phyloP scores from a whole-genome alignment of 2,329 filamentous ascomycete species.

The Trichoderma sp. region DNA sequence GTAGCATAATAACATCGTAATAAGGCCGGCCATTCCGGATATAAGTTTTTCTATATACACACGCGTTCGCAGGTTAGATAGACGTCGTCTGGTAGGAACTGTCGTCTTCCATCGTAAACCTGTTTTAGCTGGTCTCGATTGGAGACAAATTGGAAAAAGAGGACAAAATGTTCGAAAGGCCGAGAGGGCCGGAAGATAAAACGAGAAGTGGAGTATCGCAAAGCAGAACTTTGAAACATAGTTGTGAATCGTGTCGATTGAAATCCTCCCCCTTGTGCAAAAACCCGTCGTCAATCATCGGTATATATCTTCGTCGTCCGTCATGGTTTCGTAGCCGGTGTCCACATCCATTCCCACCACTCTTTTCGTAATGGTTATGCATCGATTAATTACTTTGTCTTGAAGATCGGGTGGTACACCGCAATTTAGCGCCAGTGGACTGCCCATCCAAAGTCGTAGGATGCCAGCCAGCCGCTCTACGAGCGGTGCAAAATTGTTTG shows the following conservation, averaged over 20 bases:
- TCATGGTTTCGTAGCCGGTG: slow-evolving; percentile 63
- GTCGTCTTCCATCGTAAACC: slow-evolving; percentile 14
- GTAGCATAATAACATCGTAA: slow-evolving; percentile 23
- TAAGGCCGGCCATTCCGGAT: slow-evolving; percentile 17
- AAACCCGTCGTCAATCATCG: neutral
- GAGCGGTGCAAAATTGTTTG: slow-evolving; percentile 51
- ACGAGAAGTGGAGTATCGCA: slow-evolving; percentile 16
- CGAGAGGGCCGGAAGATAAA: neutral
- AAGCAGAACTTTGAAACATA: slow-evolving; percentile 1
- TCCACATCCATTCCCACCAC: slow-evolving; percentile 64
- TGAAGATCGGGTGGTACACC: slow-evolving; percentile 58
- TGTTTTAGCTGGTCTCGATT: neutral
- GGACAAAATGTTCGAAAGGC: neutral
- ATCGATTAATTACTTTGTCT: slow-evolving; percentile 58
- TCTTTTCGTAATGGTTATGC: slow-evolving; percentile 58
- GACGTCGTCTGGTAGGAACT: slow-evolving; percentile 4
- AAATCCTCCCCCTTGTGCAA: neutral
- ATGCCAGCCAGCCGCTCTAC: slow-evolving; percentile 62
- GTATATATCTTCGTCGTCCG: slow-evolving; percentile 48
- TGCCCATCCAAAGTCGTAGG: slow-evolving; percentile 65
- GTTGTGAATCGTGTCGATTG: neutral
- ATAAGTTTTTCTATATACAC: slow-evolving; percentile 23
- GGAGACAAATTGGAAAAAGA: slow-evolving; percentile 1
- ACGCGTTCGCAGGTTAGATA: slow-evolving; percentile 7
- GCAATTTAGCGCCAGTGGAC: slow-evolving; percentile 53